A percentile compares a stretch with the other conserved stretches of the same genome.
Conservation (phyloP, 116 monocot genomes). For the Trichopus zeylanicus region DNA sequence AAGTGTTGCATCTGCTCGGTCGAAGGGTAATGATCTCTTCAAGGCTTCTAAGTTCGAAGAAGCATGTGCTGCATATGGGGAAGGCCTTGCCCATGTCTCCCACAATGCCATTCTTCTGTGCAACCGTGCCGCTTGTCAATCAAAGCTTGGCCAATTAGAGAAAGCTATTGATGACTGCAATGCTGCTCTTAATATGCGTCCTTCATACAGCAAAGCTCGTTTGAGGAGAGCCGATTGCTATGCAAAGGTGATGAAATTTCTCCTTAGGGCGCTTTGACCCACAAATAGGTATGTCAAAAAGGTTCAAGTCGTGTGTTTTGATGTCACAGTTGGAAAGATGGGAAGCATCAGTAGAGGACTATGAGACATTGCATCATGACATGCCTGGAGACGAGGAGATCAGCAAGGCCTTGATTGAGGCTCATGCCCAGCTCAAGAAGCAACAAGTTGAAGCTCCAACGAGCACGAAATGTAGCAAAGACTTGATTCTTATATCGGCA, state of each 20-base stretch:
- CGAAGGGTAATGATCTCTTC: slow-evolving; percentile 44
- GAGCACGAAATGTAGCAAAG: background rate
- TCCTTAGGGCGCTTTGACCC: background rate
- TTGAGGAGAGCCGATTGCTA: slow-evolving; percentile 48
- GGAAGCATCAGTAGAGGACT: slow-evolving; percentile 39
- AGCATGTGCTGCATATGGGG: slow-evolving; percentile 33
- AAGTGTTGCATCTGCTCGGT: slow-evolving; percentile 23
- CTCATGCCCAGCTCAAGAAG: slow-evolving; percentile 12
- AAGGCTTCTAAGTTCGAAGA: slow-evolving; percentile 39
- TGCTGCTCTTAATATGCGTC: slow-evolving; percentile 28
- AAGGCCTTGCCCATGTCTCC: slow-evolving; percentile 37
- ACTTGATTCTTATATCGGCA: background rate
- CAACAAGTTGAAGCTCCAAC: background rate
- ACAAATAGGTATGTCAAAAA: background rate
- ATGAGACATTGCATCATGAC: slow-evolving; percentile 17
- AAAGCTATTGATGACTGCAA: slow-evolving; percentile 45
- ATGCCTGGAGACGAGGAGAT: slow-evolving; percentile 36
- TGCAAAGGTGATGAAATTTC: slow-evolving; percentile 24
- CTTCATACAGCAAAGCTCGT: slow-evolving; percentile 43
- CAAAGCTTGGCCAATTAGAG: slow-evolving; percentile 44
- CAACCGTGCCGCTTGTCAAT: slow-evolving; percentile 47
- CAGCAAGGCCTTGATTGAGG: slow-evolving; percentile 13
- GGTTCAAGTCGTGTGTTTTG: background rate
- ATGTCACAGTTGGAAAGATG: slow-evolving; percentile 24
- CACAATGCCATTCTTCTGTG: slow-evolving; percentile 45